phyloP scores from a whole-genome alignment of 345 rosid genomes.

The Trapa bicornis region DNA sequence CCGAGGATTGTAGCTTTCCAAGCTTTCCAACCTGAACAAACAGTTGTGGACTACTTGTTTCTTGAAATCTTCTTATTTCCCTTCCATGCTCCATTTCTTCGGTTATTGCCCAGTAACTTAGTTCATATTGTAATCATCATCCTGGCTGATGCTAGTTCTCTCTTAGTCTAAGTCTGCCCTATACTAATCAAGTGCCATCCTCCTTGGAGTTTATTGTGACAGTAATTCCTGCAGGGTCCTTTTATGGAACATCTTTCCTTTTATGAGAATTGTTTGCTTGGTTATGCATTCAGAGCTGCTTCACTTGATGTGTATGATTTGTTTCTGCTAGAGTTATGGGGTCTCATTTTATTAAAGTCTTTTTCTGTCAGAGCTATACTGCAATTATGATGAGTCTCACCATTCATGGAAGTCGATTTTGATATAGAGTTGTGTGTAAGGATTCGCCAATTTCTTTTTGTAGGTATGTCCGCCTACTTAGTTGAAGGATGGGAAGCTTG shows the following conservation, averaged over 20 bases:
- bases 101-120: neutral
- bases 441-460: neutral
- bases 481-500: neutral
- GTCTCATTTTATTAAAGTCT: neutral
- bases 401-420: neutral
- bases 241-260: conserved; percentile 1
- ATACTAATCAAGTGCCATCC: neutral
- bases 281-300: neutral
- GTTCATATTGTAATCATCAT: neutral
- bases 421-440: neutral
- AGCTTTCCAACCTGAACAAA: neutral
- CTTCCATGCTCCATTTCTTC: neutral
- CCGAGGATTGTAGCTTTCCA: neutral
- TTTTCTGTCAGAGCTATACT: neutral
- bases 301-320: conserved; percentile 1
- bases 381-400: neutral
- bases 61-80: neutral
- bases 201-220: neutral
- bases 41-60: neutral
- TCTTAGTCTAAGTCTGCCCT: neutral
- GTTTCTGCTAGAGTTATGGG: conserved; percentile 1
- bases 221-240: conserved; percentile 6
- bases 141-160: neutral
- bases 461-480: neutral
- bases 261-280: neutral